phyloP scores from a whole-genome alignment of 2,329 filamentous ascomycete genomes.

The Fusarium pseudonygamai region DNA sequence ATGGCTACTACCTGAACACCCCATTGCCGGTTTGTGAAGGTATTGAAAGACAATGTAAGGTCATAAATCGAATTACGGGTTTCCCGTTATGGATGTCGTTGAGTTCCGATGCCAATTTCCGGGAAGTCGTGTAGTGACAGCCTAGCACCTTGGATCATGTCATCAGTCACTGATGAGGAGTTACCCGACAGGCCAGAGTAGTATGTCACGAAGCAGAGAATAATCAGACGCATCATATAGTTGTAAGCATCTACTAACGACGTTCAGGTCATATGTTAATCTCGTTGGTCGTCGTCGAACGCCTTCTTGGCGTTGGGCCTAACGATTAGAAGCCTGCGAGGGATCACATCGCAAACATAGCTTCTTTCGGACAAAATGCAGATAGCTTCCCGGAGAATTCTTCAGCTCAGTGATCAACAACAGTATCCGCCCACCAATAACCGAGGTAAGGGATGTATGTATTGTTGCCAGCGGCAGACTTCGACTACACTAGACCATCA shows the following conservation, averaged over 20 bases:
- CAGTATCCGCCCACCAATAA: background rate
- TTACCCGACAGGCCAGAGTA: background rate
- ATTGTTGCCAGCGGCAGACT: background rate
- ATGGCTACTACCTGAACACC: background rate
- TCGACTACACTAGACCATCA: background rate
- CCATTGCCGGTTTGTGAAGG: background rate
- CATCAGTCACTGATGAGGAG: background rate
- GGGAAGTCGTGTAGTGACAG: background rate
- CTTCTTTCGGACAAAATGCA: background rate
- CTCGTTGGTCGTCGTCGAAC: background rate
- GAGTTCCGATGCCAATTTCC: background rate
- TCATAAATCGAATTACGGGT: background rate
- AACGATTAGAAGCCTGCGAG: background rate
- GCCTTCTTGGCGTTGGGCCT: background rate
- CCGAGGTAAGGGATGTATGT: background rate
- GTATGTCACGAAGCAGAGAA: background rate
- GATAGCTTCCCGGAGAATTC: too few species aligned
- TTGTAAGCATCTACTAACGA: background rate
- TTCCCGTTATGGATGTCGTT: background rate
- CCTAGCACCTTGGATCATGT: background rate
- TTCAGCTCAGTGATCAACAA: background rate
- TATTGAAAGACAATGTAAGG: background rate
- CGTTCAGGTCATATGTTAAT: background rate
- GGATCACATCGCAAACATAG: background rate
- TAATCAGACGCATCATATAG: background rate